Base-by-base conservation (phyloP, 768 basidiomycete species). In the Termitomyces sp. region DNA sequence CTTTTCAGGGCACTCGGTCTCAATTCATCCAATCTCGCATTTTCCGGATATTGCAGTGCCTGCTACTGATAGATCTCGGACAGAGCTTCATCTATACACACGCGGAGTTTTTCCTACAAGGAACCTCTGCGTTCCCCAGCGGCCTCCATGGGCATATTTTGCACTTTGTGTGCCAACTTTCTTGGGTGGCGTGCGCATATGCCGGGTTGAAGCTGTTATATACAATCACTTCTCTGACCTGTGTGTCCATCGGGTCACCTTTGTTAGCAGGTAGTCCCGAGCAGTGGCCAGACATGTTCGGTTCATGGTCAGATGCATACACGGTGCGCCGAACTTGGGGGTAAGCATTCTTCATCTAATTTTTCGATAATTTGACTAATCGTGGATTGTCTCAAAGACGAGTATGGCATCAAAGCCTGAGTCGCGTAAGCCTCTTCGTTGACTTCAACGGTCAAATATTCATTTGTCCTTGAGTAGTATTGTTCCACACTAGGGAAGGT, bases 341-440 rank as follows among this genome's bases (percentile, higher is more conserved):
- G 60, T 61, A 38, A 46, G 55, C 15, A 12, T 40, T 31, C 25
- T 10, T 42, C 40, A 17, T 52, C 7, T 12, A 53, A 10, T n/a
- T 55, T 54, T 0, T 7, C 14, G 17, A 32, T 32, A 5, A 29
- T 17, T 43, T 12, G 31, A 40, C 40, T 42, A n/a, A 55, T 2
- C 31, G 15, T 32, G 9, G 17, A n/a, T 12, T 15, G 0, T 32
- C 29, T 32, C 8, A 10, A 47, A 61, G 60, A 11, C 60, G 56
- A 36, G 60, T 61, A 8, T 61, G 60, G 60, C 56, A 61, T 38
- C 60, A 61, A 38, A 56, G n/a, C 34, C 34, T 61, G 15, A 49
- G 60, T 45, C 60, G 60, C 15, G 60, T 61, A 61, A 61, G 60
- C 11, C 29, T 48, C 57, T 32, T 49, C 6, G 1, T 34, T 42